Evolutionary conservation across 495 filamentous ascomycete genomes (phyloP), one percentile per base, ranked within the genome.

Genomic region (Xylaria scruposa): DNA sequence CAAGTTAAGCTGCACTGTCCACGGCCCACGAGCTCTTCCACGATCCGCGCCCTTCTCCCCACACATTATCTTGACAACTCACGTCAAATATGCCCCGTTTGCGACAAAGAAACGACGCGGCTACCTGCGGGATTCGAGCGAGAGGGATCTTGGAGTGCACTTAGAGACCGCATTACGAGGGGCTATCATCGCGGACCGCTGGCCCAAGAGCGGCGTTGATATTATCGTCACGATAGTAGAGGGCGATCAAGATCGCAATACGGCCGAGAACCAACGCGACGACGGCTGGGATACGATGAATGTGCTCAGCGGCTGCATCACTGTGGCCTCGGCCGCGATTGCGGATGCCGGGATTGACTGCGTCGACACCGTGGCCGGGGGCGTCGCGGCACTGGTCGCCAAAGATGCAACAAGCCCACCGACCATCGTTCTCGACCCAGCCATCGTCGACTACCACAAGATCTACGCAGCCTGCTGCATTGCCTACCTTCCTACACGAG

Each of bases 51-150:
- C 92, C 15, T 99, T 97, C 85, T 93, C 92, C 10, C 93, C 97
- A 10, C 92, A 97, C 76, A 90, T 98, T 38, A 91, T 97, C 63
- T 87, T 99, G 56, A 94, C 92, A 8, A 94, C 94, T 0, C 92
- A 96, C 74, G 91, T 99, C 77, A 98, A 98, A 82, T 98, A 96
- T 76, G 95, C 97, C 0, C 94, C 96, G 0, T 99, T 99, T 75
- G 95, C 97, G 0, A 91, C 93, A 0, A 89, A 85, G 62, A 88
- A 91, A 77, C 87, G 96, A 38, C 89, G 92, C 73, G 93, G 95
- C 40, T 97, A 97, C 79, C 86, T 97, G 46, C 92, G 95, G 38
- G 95, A 98, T 78, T 83, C 90, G 9, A 90, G 86, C 70, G 96
- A 98, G 84, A 88, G 95, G 24, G 96, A 99, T 80, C 90, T 99